These are phyloP conservation scores for Rhazya stricta DNA, from an alignment of 257 asterid genomes.

Conservation along the genomic window DNA sequence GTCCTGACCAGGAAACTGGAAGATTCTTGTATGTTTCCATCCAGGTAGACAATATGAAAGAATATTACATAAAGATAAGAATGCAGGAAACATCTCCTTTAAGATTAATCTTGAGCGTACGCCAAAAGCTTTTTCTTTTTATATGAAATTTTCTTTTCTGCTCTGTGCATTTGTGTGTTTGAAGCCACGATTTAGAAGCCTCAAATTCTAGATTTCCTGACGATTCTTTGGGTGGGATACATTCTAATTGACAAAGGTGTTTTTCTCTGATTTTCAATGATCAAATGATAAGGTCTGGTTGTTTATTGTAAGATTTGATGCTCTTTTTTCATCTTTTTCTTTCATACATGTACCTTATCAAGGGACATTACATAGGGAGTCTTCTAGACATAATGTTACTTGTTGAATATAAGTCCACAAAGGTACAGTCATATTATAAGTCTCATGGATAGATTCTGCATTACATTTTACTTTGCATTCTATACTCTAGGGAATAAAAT, in stretches of 20 bases:
- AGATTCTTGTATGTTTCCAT: not conserved
- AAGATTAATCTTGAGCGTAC: not conserved
- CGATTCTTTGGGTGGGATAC: not conserved
- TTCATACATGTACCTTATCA: not conserved
- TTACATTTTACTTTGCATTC: not conserved
- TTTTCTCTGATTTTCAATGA: not conserved
- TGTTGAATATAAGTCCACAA: not conserved
- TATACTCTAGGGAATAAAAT: not conserved
- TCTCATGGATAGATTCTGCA: not conserved
- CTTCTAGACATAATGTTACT: not conserved
- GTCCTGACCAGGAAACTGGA: not conserved
- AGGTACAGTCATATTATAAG: not conserved
- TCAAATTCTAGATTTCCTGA: not conserved
- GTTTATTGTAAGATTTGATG: not conserved
- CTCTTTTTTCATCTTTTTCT: not conserved
- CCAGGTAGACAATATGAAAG: not conserved
- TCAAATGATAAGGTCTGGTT: not conserved
- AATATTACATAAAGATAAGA: not conserved
- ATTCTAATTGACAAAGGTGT: not conserved
- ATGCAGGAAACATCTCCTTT: not conserved
- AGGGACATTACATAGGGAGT: not conserved
- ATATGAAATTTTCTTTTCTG: not conserved
- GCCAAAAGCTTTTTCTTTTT: not conserved
- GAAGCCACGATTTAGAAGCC: not conserved
- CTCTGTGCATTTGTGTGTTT: not conserved